Evolutionary conservation across 2,329 filamentous ascomycete species (phyloP), one percentile per base, ranked within the genome.

Genomic region (Coniochaeta prunicola): DNA sequence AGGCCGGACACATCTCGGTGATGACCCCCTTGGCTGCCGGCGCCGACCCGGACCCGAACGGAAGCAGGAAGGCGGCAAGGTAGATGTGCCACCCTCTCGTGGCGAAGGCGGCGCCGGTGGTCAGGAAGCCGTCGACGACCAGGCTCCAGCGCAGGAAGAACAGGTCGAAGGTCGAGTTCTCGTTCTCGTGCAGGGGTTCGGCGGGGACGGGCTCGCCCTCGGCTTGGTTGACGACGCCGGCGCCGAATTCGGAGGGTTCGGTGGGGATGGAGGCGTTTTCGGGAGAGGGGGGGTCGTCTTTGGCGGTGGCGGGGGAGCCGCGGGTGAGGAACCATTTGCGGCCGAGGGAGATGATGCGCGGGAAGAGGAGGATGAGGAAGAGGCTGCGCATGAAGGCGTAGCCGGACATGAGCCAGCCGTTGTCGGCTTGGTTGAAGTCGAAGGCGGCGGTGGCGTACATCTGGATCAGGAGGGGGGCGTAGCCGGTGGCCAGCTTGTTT

Each of bases 1-100:
- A 77, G 1, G 82, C 76, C 0, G 85, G 75, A 50, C 86, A 86
- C 85, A 90, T 87, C 59, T 88, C 82, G 0, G 88, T 80, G 60
- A 90, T 89, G n/a, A 87, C 85, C 0, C 87, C 88, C 63, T 90
- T 91, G 1, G 86, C 85, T 0, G 87, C 85, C 0, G 86, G 81
- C 0, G 86, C 87, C 0, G 87, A 87, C 0, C 88, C 88, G 0
- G 87, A 87, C 0, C 85, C 86, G 31, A 90, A 82, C 0, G 88
- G 88, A 0, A 91, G 76, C 1, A 90, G 67, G 28, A 83, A 79
- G 0, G 85, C 85, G 1, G 87, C 81, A 0, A 89, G 70, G 65
- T 88, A 90, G 53, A 90, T 83, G 63, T 91, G 87, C 85, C 86
- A 90, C 1, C 80, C 78, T 54, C 82, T 60, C 0, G 80, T 83